These are phyloP conservation scores for Lepidium aucheri DNA, from an alignment of 345 rosid genomes.

Conservation along the genomic window DNA sequence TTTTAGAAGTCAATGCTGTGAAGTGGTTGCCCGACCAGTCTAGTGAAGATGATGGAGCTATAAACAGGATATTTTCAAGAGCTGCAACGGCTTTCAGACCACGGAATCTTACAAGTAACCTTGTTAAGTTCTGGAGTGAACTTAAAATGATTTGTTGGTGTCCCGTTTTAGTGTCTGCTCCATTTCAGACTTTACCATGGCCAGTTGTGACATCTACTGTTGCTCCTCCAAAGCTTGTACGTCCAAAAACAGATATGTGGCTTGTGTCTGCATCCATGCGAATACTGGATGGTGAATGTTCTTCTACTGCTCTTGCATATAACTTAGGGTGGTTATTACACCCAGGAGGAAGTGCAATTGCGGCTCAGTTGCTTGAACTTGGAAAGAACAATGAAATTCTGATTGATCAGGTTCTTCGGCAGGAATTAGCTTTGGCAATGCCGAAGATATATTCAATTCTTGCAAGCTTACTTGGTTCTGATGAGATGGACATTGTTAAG, in stretches of 20 bases:
- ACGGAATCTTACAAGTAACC: slow-evolving; percentile 59
- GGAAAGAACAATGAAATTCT: slow-evolving; percentile 87
- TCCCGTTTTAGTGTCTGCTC: slow-evolving; percentile 82
- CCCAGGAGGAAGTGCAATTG: slow-evolving; percentile 90
- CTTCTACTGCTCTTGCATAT: slow-evolving; percentile 82
- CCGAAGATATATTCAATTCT: slow-evolving; percentile 80
- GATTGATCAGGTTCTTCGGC: slow-evolving; percentile 63
- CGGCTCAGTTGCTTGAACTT: slow-evolving; percentile 96
- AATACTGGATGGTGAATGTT: slow-evolving; percentile 89
- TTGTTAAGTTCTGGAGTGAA: slow-evolving; percentile 85
- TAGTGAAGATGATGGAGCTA: slow-evolving; percentile 54
- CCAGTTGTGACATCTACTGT: slow-evolving; percentile 69
- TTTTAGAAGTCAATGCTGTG: slow-evolving; percentile 80
- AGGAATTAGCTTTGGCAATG: slow-evolving; percentile 88
- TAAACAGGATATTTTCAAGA: slow-evolving; percentile 66
- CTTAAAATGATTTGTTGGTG: slow-evolving; percentile 90
- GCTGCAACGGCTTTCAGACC: slow-evolving; percentile 87
- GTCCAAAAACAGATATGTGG: slow-evolving; percentile 76
- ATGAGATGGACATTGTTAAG: slow-evolving; percentile 92
- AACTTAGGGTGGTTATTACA: slow-evolving; percentile 86
- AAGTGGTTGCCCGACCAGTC: slow-evolving; percentile 74
- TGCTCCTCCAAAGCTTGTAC: slow-evolving; percentile 96
- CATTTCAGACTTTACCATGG: slow-evolving; percentile 83
- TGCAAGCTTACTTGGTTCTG: slow-evolving; percentile 60
- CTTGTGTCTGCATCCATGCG: slow-evolving; percentile 95